phyloP scores from a whole-genome alignment of 495 filamentous ascomycete genomes.

The Darksidea phi region DNA sequence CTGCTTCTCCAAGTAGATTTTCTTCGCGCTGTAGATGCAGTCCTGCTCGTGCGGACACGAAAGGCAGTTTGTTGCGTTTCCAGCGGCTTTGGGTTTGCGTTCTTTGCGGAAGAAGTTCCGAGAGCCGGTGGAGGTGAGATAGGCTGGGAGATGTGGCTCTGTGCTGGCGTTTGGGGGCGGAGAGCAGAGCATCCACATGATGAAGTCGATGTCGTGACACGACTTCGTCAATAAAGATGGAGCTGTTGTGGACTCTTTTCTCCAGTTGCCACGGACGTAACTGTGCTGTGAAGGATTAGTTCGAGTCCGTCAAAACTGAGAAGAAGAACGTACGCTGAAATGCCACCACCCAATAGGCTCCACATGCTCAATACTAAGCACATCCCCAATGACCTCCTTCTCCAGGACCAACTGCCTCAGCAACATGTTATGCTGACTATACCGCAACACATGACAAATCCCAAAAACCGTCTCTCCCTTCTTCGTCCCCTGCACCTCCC shows the following conservation, averaged over 20 bases:
- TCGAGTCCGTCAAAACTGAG: background rate
- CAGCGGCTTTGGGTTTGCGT: slow-evolving; percentile 72
- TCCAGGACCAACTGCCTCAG: slow-evolving; percentile 74
- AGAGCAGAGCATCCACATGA: slow-evolving; percentile 83
- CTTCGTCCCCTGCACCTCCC: slow-evolving; percentile 26
- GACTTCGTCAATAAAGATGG: slow-evolving; percentile 88
- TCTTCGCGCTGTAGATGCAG: slow-evolving; percentile 80
- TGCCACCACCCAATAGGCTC: slow-evolving; percentile 98
- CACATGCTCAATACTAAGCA: slow-evolving; percentile 81
- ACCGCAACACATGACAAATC: slow-evolving; percentile 62
- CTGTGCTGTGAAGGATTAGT: slow-evolving; percentile 54
- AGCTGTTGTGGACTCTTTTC: slow-evolving; percentile 67
- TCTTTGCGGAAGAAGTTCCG: slow-evolving; percentile 68
- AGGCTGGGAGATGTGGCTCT: slow-evolving; percentile 68
- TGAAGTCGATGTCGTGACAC: slow-evolving; percentile 89
- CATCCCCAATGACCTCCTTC: slow-evolving; percentile 76
- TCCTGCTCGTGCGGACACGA: slow-evolving; percentile 68
- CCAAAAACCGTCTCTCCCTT: slow-evolving; percentile 61
- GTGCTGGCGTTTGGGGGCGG: slow-evolving; percentile 46
- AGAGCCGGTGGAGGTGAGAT: slow-evolving; percentile 69
- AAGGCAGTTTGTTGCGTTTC: slow-evolving; percentile 81
- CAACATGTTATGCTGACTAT: slow-evolving; percentile 86
- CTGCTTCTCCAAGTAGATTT: slow-evolving; percentile 66
- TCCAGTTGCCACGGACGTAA: slow-evolving; percentile 94
- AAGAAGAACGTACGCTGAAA: slow-evolving; percentile 53